A percentile compares a stretch with the other conserved stretches of the same genome.
Evolutionary conservation across 768 basidiomycete genomes (phyloP).

Genomic region (Hericium erinaceus): DNA sequence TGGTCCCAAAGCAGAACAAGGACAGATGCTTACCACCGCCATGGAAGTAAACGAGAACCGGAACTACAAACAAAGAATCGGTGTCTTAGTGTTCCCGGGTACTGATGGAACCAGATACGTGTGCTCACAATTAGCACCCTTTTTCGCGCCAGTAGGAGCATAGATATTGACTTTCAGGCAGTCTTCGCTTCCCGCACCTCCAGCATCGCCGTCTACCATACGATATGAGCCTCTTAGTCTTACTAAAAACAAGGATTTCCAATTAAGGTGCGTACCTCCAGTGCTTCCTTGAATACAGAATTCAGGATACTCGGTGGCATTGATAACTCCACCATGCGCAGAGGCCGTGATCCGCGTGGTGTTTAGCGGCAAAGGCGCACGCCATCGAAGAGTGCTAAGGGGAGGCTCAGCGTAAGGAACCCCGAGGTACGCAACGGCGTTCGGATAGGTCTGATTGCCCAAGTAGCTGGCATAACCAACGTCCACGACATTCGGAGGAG

Average conservation of each 20-base stretch:
- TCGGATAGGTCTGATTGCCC: slow-evolving; percentile 41
- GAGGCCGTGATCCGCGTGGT: slow-evolving; percentile 31
- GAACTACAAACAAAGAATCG: slow-evolving; percentile 15
- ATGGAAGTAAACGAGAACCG: slow-evolving; percentile 33
- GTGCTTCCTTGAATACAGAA: slow-evolving; percentile 54
- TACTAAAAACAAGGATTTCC: neutral
- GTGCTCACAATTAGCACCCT: slow-evolving; percentile 36
- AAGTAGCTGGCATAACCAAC: slow-evolving; percentile 51
- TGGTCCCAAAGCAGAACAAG: neutral
- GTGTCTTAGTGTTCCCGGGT: neutral
- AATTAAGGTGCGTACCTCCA: slow-evolving; percentile 26
- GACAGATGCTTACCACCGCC: slow-evolving; percentile 23
- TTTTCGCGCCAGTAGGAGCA: slow-evolving; percentile 37
- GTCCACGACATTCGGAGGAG: slow-evolving; percentile 29
- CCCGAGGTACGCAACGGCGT: slow-evolving; percentile 46
- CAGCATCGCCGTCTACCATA: slow-evolving; percentile 39
- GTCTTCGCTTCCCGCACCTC: slow-evolving; percentile 59
- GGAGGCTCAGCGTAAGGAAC: slow-evolving; percentile 31
- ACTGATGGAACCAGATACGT: neutral
- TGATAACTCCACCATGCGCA: slow-evolving; percentile 30
- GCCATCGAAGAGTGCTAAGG: slow-evolving; percentile 23
- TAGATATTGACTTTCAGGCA: slow-evolving; percentile 64
- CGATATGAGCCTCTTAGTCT: neutral
- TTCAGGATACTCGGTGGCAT: slow-evolving; percentile 44
- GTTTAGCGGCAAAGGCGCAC: slow-evolving; percentile 44